A percentile compares a stretch with the other conserved stretches of the same genome.
Evolutionary conservation across 495 filamentous ascomycete species (phyloP).

Genomic region (Penicillium psychrofluorescens): DNA sequence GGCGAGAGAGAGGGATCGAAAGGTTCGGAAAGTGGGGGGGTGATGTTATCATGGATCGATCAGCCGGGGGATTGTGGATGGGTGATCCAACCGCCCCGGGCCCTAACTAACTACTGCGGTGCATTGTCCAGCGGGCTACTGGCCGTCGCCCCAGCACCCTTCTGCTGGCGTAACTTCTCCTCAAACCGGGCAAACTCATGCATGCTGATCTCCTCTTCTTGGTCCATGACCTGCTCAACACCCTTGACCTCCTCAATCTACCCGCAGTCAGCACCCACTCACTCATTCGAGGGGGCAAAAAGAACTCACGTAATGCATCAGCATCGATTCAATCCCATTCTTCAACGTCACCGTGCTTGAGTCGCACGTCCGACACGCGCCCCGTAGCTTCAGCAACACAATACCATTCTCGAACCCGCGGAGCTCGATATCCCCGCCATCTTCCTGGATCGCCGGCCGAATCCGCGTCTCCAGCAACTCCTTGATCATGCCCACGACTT

Average conservation of each 20-base stretch:
- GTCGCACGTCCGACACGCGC: constrained; percentile 92
- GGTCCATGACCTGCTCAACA: constrained; percentile 83
- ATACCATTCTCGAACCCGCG: constrained; percentile 80
- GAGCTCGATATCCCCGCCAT: constrained; percentile 95
- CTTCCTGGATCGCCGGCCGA: constrained; percentile 90
- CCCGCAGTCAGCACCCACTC: constrained; percentile 4
- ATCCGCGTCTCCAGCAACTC: constrained; percentile 96
- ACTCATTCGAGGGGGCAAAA: constrained; percentile 7
- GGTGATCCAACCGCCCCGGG: too few species aligned
- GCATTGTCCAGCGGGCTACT: constrained; percentile 59
- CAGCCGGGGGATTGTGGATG: too few species aligned
- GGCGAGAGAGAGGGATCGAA: background rate
- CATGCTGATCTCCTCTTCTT: constrained; percentile 85
- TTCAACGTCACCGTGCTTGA: constrained; percentile 91
- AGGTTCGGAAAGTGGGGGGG: too few species aligned
- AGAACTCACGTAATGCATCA: constrained; percentile 72
- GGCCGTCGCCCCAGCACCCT: constrained; percentile 48
- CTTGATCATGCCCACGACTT: constrained; percentile 97
- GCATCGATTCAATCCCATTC: constrained; percentile 96
- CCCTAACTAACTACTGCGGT: constrained; percentile 15
- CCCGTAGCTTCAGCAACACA: constrained; percentile 79
- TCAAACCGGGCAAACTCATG: constrained; percentile 94
- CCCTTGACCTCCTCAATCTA: constrained; percentile 95
- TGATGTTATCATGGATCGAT: too few species aligned
- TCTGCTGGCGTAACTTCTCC: constrained; percentile 80